phyloP scores from a whole-genome alignment of 768 basidiomycete species.

The Phlegmacium glaucopus region DNA sequence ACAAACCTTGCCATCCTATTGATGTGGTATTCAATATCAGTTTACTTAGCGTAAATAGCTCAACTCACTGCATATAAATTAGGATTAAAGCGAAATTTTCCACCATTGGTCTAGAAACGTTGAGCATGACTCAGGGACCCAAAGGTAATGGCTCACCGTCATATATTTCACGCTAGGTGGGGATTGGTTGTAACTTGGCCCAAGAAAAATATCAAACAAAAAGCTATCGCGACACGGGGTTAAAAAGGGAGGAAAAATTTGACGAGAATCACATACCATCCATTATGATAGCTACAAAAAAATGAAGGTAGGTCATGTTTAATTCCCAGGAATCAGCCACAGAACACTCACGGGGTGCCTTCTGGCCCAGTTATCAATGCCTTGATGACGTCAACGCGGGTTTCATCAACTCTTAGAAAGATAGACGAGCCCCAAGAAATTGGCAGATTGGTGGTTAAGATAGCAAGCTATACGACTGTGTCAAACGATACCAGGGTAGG shows the following conservation, averaged over 20 bases:
- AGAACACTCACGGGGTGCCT: constrained; percentile 76
- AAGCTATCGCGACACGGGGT: constrained; percentile 18
- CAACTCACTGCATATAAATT: constrained; percentile 82
- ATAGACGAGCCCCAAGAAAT: constrained; percentile 94
- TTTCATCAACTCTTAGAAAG: constrained; percentile 91
- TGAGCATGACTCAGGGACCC: background rate
- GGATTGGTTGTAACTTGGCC: constrained; percentile 83
- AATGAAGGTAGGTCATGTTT: constrained; percentile 3
- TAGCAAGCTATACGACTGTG: constrained; percentile 66
- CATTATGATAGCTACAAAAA: constrained; percentile 73
- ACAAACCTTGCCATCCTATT: constrained; percentile 91
- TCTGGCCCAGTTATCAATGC: constrained; percentile 91
- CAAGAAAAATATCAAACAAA: constrained; percentile 92
- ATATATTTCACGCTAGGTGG: constrained; percentile 69
- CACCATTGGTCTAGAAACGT: constrained; percentile 68
- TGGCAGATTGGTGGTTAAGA: constrained; percentile 91
- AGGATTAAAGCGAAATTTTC: constrained; percentile 89
- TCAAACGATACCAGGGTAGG: constrained; percentile 4
- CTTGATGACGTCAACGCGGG: constrained; percentile 88
- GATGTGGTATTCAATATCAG: background rate
- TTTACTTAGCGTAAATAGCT: background rate
- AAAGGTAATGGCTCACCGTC: constrained; percentile 42
- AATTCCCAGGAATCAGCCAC: constrained; percentile 1
- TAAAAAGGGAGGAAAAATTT: constrained; percentile 34
- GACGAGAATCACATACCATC: constrained; percentile 56